Base-by-base conservation (phyloP, 2,329 filamentous ascomycete genomes). In the Emmonsia crescens region DNA sequence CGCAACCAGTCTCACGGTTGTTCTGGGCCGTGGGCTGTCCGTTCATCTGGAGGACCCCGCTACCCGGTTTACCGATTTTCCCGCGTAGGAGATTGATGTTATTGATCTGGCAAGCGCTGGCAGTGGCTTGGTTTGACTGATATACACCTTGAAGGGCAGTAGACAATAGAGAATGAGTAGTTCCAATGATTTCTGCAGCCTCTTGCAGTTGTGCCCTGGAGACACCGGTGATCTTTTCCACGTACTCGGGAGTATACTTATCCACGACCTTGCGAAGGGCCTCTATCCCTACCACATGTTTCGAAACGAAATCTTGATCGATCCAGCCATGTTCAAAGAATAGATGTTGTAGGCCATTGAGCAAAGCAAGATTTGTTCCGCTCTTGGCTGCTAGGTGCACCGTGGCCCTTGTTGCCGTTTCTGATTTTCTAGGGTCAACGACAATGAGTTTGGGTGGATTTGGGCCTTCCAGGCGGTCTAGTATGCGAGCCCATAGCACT, bases 1-100 rank as follows among this genome's bases (percentile, higher is more conserved):
- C 71, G 61, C 74, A 76, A 2, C 74, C 74, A 3, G 72, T 65
- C 58, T 76, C 74, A 16, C 74, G 72, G 60, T 75, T 76, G 62
- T 76, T 76, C 59, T 76, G 74, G 0, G 74, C 74, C 0, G 74
- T 76, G 8, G 74, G 74, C 60, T 76, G 73, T 6, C 74, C 73
- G 63, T 75, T 76, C 74, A 76, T 76, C 59, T 76, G 73, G 9
- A 73, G 64, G 58, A 76, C 66, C 9, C 74, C 74, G 55, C 70
- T 69, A 16, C 74, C 74, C 1, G 71, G 68, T 48, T 68, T 73
- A 5, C 74, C 73, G 21, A 76, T 73, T 19, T 69, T 65, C 1
- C 74, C 74, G 6, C 69, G 69, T 1, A 75, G 66, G 1, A 76
- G 69, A 56, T 75, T 75, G 68, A 76, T 75, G 62, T 76, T 76